A percentile compares a stretch with the other conserved stretches of the same genome.
Evolutionary conservation across 2,329 filamentous ascomycete genomes (phyloP).

Genomic region (Pseudogymnoascus sp.): DNA sequence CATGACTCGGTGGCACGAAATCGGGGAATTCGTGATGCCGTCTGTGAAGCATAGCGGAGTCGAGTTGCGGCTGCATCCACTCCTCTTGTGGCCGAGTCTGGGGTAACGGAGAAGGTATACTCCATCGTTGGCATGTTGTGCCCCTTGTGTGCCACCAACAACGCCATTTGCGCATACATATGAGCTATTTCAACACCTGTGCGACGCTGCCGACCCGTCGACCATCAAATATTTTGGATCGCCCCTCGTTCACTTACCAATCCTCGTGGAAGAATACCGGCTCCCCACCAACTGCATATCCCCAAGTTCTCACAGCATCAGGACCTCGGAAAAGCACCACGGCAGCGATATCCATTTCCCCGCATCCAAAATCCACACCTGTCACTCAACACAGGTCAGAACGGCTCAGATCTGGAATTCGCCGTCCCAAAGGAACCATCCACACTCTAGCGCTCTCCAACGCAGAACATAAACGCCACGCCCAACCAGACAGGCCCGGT

Average conservation of each 20-base stretch:
- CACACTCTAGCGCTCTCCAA: not conserved
- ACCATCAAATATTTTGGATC: not conserved
- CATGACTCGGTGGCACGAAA: not conserved
- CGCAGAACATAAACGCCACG: slow-evolving; percentile 2
- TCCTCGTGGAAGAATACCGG: not conserved
- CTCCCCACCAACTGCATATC: not conserved
- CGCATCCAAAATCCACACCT: not conserved
- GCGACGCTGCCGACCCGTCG: not conserved
- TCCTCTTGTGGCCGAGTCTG: not conserved
- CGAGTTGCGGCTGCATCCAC: not conserved
- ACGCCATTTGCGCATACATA: not conserved
- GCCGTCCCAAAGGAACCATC: not conserved
- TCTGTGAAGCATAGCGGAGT: not conserved
- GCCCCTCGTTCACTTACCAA: not conserved
- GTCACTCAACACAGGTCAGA: not conserved
- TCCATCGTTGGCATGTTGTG: not conserved
- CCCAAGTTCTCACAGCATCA: not conserved
- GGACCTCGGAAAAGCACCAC: not conserved
- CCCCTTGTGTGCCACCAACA: not conserved
- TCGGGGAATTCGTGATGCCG: not conserved
- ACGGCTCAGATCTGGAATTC: not conserved
- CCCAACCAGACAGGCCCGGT: not conserved
- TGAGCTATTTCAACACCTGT: not conserved
- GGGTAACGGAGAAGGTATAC: not conserved
- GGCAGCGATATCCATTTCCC: not conserved